Evolutionary conservation across 352 stramenopile species (phyloP).

Genomic region (Blastocystis sp.): DNA sequence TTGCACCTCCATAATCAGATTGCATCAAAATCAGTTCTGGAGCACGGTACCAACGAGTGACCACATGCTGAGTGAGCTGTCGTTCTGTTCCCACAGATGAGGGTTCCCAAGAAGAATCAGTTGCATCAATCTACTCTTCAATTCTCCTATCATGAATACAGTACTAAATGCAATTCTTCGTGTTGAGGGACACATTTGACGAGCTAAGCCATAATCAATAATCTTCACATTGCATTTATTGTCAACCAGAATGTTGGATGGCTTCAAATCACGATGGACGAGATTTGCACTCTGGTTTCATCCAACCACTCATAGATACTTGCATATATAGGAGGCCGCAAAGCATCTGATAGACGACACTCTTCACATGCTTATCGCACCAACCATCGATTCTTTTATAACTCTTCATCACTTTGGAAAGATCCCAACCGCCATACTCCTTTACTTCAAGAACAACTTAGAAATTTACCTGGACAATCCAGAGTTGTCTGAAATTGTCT

Average conservation of each 20-base stretch:
- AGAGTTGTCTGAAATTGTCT: slow-evolving; percentile 30
- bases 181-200: background rate
- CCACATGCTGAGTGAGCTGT: slow-evolving; percentile 92
- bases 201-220: slow-evolving; percentile 57
- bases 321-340: slow-evolving; percentile 61
- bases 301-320: background rate
- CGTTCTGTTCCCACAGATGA: slow-evolving; percentile 64
- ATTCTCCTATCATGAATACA: background rate
- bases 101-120: background rate
- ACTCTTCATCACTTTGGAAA: slow-evolving; percentile 54
- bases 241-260: slow-evolving; percentile 74
- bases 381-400: slow-evolving; percentile 71
- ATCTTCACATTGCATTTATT: slow-evolving; percentile 69
- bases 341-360: slow-evolving; percentile 65
- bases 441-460: background rate
- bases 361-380: slow-evolving; percentile 74
- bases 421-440: slow-evolving; percentile 60
- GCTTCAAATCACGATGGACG: slow-evolving; percentile 76
- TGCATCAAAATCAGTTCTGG: slow-evolving; percentile 91
- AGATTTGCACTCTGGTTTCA: slow-evolving; percentile 63
- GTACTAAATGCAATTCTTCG: background rate
- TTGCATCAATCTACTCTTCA: background rate
- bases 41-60: slow-evolving; percentile 91
- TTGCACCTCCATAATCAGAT: slow-evolving; percentile 83
- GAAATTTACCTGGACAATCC: slow-evolving; percentile 48